phyloP scores from a whole-genome alignment of 1,284 basidiomycete genomes.

The Agroathelia rolfsii region DNA sequence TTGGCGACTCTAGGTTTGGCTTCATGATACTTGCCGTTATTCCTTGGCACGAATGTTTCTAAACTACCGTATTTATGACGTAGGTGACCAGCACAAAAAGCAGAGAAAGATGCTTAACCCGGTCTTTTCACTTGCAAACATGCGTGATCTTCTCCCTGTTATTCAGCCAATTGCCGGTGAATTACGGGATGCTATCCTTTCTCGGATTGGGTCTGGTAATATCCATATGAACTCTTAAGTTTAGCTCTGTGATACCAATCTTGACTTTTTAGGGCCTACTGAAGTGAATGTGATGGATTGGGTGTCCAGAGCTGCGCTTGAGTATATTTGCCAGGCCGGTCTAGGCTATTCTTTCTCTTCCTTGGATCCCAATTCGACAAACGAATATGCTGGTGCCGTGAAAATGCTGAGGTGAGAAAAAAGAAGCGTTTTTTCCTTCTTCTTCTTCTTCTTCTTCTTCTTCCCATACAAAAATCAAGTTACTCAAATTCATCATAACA shows the following conservation, averaged over 20 bases:
- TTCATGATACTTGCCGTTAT: slow-evolving; percentile 2
- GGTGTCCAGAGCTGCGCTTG: slow-evolving; percentile 40
- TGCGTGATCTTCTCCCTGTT: slow-evolving; percentile 33
- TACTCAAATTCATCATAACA: too few species aligned
- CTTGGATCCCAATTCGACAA: slow-evolving; percentile 31
- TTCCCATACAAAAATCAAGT: background rate
- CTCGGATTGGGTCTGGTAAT: slow-evolving; percentile 16
- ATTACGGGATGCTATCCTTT: slow-evolving; percentile 10
- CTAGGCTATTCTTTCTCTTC: slow-evolving; percentile 45
- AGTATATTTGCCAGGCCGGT: slow-evolving; percentile 37
- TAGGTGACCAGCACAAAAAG: slow-evolving; percentile 38
- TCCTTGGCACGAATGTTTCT: background rate
- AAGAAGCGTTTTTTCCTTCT: slow-evolving; percentile 13
- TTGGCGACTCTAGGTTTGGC: slow-evolving; percentile 22
- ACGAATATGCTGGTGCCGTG: slow-evolving; percentile 37
- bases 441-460: background rate
- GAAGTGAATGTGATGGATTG: slow-evolving; percentile 39
- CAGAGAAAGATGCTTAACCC: slow-evolving; percentile 42
- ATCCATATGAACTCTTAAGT: slow-evolving; percentile 13
- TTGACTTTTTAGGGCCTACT: slow-evolving; percentile 11
- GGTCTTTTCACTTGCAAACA: slow-evolving; percentile 36
- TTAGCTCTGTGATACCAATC: slow-evolving; percentile 6
- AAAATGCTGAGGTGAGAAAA: slow-evolving; percentile 42
- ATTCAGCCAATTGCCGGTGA: slow-evolving; percentile 37
- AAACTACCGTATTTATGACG: background rate